Evolutionary conservation across 441 rosid genomes (phyloP), one percentile per base, ranked within the genome.

Genomic region (Dalechampia spathulata): DNA sequence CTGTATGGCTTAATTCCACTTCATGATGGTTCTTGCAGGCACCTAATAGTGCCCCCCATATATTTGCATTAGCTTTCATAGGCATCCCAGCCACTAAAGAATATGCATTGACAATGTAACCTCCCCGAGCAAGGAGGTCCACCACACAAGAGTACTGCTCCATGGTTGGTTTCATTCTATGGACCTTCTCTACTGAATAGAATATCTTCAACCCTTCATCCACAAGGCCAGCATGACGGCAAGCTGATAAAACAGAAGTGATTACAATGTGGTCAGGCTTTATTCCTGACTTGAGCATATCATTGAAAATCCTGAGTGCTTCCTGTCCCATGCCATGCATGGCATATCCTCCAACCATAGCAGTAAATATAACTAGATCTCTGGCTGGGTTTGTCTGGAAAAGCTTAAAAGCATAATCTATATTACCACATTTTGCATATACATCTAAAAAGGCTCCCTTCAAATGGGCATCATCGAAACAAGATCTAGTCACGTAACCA

Each of bases 41-140:
- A 75, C 93, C 78, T 66, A 90, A 63, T 63, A 90, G 55, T 55
- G 89, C 67, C 27, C 90, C 85, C 95, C 95, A 90, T 49, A 81
- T 62, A 67, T 67, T 83, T 34, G 79, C 81, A 81, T 70, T 85
- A 45, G 88, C 75, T 74, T 78, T 79, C 44, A 74, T 47, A 13
- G 84, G 81, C 87, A 89, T 79, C 43, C 72, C 52, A 36, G 64
- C 65, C 50, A 75, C 76, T 4, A 89, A 72, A 63, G 78, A 58
- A 70, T 74, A 83, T 23, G 95, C 97, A 61, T 86, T 87, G 49
- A 60, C 64, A 54, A 89, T 71, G 70, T 55, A 78, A 49, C 90
- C 97, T 54, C 78, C 85, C 61, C 93, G 85, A 72, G 97, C 85
- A 62, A 89, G 89, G 55, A 89, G 86, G 76, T 89, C 95, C 61